Evolutionary conservation across 2,329 filamentous ascomycete species (phyloP).

Genomic region (Colletotrichum incanum): DNA sequence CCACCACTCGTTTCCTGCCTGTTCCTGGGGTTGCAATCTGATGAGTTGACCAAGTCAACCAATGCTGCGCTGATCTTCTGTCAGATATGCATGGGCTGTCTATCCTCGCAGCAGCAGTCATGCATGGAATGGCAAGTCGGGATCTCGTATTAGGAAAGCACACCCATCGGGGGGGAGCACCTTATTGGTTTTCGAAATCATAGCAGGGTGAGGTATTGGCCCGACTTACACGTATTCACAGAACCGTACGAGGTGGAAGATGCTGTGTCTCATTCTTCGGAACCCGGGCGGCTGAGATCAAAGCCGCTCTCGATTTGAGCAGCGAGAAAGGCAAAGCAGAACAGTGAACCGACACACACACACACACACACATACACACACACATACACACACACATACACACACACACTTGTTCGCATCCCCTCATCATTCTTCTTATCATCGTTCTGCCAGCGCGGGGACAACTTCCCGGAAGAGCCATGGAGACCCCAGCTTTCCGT

Average conservation of each 20-base stretch:
- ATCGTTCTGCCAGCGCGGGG: background rate
- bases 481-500: background rate
- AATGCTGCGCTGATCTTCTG: conserved; percentile 19
- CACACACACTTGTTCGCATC: background rate
- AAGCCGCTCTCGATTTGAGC: background rate
- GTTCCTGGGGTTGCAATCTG: conserved; percentile 7
- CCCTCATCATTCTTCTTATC: background rate
- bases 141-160: conserved; percentile 12
- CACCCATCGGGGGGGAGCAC: background rate
- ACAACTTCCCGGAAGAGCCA: background rate
- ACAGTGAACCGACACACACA: background rate
- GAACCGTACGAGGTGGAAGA: background rate
- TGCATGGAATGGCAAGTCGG: conserved; percentile 9
- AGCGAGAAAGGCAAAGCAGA: background rate
- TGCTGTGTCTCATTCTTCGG: background rate
- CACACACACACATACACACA: background rate
- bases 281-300: background rate
- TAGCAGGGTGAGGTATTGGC: background rate
- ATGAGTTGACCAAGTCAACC: conserved; percentile 7
- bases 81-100: conserved; percentile 19
- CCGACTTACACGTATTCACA: background rate
- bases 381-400: no score
- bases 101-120: conserved; percentile 1
- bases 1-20: background rate
- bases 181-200: background rate